Evolutionary conservation across 495 filamentous ascomycete species (phyloP).

Genomic region (Evansstolkia leycettana): DNA sequence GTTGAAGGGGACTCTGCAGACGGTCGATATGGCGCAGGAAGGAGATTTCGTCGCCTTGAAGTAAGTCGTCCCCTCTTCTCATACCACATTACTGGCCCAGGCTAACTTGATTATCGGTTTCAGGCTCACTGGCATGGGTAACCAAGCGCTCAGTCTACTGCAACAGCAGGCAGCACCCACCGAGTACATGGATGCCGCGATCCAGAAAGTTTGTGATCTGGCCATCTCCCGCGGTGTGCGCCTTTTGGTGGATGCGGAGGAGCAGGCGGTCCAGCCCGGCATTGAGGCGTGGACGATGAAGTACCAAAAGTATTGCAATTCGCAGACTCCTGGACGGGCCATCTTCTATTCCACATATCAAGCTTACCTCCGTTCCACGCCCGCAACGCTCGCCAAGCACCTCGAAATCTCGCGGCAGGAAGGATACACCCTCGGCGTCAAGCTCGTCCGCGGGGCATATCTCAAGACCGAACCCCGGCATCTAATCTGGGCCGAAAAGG

Average conservation of each 20-base stretch:
- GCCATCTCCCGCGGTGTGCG: conserved; percentile 57
- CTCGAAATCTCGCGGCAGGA: conserved; percentile 52
- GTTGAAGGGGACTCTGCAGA: conserved; percentile 63
- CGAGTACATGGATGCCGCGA: conserved; percentile 51
- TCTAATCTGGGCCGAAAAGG: conserved; percentile 69
- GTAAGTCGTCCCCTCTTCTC: conserved; percentile 22
- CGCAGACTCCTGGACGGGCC: conserved; percentile 40
- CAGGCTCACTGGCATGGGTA: conserved; percentile 78
- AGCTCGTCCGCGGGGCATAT: conserved; percentile 89
- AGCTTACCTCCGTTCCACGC: conserved; percentile 67
- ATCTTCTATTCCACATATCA: conserved; percentile 71
- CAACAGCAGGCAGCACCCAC: conserved; percentile 45
- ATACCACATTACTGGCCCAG: too few species aligned
- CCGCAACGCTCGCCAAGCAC: conserved; percentile 51
- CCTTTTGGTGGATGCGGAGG: conserved; percentile 86
- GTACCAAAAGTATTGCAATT: conserved; percentile 73
- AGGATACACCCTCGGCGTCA: conserved; percentile 72
- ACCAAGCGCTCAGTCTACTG: conserved; percentile 55
- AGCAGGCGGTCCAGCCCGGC: conserved; percentile 64
- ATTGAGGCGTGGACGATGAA: conserved; percentile 76
- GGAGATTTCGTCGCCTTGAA: conserved; percentile 87
- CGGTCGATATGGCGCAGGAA: conserved; percentile 56
- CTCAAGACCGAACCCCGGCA: conserved; percentile 66
- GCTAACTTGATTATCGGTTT: conserved; percentile 2
- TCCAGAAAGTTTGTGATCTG: conserved; percentile 63